Conservation (phyloP, 2,329 filamentous ascomycete species). For the Aspergillus brasiliensis region DNA sequence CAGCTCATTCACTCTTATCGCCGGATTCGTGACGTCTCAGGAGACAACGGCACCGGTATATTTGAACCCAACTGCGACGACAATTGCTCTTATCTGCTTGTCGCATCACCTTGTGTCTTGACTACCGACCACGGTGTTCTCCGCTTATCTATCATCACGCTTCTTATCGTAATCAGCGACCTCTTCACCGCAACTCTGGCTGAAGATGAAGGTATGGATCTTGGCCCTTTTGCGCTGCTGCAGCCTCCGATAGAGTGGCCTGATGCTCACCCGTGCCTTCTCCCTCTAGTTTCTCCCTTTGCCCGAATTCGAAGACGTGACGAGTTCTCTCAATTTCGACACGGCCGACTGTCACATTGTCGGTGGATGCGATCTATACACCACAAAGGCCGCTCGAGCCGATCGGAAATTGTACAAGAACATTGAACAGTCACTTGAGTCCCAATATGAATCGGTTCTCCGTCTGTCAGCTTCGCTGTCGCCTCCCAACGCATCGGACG, state of each 20-base stretch:
- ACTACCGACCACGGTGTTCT: neutral
- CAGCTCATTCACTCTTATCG: conserved; percentile 39
- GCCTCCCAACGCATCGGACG: conserved; percentile 73
- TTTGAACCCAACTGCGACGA: conserved; percentile 6
- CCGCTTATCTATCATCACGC: neutral
- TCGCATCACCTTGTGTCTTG: conserved; percentile 2
- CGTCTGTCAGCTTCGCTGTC: conserved; percentile 85
- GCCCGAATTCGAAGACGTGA: conserved; percentile 87
- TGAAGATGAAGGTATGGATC: conserved; percentile 24
- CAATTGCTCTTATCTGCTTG: conserved; percentile 5
- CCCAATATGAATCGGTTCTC: conserved; percentile 84
- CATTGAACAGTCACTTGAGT: conserved; percentile 88
- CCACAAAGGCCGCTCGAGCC: conserved; percentile 89
- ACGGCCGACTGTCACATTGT: conserved; percentile 90
- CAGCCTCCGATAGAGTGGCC: neutral
- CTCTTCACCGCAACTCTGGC: conserved; percentile 9
- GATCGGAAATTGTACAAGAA: conserved; percentile 98
- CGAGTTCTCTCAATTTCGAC: conserved; percentile 91
- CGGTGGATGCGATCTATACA: conserved; percentile 94
- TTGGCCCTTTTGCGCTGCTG: neutral
- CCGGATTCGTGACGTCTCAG: conserved; percentile 38
- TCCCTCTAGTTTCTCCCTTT: conserved; percentile 79
- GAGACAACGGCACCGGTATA: conserved; percentile 21
- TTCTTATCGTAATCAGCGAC: conserved; percentile 4
- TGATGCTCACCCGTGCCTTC: neutral